phyloP scores from a whole-genome alignment of 2,329 filamentous ascomycete genomes.

The Aspergillus candidus region DNA sequence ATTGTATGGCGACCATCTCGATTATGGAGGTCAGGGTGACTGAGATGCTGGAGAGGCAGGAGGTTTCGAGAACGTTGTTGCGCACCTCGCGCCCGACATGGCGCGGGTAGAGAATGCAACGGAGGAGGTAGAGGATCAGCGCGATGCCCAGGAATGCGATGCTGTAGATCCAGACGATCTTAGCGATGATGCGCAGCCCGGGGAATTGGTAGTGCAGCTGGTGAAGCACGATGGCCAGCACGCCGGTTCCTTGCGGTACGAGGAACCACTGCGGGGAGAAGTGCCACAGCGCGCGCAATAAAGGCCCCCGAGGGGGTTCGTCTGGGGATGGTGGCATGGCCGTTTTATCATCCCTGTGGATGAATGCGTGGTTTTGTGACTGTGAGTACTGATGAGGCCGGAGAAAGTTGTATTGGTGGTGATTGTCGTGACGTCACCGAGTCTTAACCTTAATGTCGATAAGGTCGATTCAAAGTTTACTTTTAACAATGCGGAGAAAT shows the following conservation, averaged over 20 bases:
- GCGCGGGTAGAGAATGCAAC: constrained; percentile 27
- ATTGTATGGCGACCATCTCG: constrained; percentile 46
- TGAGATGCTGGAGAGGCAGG: constrained; percentile 34
- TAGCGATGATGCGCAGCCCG: constrained; percentile 31
- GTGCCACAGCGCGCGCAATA: constrained; percentile 23
- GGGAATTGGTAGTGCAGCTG: constrained; percentile 38
- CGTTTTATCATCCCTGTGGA: background rate
- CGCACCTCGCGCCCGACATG: constrained; percentile 26
- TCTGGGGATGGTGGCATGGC: background rate
- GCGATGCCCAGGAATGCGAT: constrained; percentile 28
- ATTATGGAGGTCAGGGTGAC: constrained; percentile 33
- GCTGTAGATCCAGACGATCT: constrained; percentile 36
- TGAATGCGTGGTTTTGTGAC: background rate
- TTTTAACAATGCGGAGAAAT: no score
- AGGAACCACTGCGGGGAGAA: constrained; percentile 37
- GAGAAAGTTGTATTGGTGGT: background rate
- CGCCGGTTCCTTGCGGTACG: constrained; percentile 35
- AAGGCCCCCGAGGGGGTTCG: background rate
- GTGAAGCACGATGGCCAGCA: constrained; percentile 32
- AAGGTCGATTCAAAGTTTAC: no score
- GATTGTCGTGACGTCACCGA: constrained; percentile 1
- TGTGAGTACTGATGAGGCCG: background rate
- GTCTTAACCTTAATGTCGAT: no score
- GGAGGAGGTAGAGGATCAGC: constrained; percentile 27
- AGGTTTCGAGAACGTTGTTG: constrained; percentile 29